Percentiles rank a stretch among this genome's conserved stretches.
phyloP scores from a whole-genome alignment of 495 filamentous ascomycete genomes.

The Penicillium paradoxum region DNA sequence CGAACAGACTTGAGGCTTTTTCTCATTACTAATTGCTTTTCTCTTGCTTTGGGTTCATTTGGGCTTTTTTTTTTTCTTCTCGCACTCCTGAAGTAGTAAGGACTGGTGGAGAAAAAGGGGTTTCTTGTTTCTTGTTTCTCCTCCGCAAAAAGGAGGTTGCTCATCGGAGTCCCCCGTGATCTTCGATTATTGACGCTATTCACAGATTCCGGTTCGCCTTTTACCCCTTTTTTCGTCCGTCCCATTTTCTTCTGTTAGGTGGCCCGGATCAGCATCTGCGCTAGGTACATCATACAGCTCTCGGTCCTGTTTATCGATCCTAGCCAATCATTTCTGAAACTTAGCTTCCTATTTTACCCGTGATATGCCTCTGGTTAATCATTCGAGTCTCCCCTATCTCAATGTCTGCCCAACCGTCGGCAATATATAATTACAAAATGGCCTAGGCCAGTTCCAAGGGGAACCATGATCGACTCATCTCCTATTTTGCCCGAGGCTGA shows the following conservation, averaged over 20 bases:
- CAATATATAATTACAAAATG: slow-evolving; percentile 18
- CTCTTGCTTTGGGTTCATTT: too few relatives aligned
- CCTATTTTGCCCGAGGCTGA: slow-evolving; percentile 26
- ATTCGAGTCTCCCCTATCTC: slow-evolving; percentile 12
- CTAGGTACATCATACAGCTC: not conserved
- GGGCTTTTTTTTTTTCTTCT: too few relatives aligned
- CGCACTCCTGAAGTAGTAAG: slow-evolving; percentile 15
- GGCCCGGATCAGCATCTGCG: slow-evolving; percentile 18
- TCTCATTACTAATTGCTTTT: too few relatives aligned
- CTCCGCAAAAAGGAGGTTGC: slow-evolving; percentile 10
- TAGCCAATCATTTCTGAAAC: slow-evolving; percentile 12
- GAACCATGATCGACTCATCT: slow-evolving; percentile 13
- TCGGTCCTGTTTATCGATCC: not conserved
- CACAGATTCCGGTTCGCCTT: not conserved
- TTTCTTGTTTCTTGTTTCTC: slow-evolving; percentile 1
- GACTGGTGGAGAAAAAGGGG: slow-evolving; percentile 16
- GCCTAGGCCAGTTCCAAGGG: slow-evolving; percentile 18
- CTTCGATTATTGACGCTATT: not conserved
- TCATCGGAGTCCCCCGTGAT: not conserved
- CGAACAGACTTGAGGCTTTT: slow-evolving; percentile 8
- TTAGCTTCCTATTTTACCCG: slow-evolving; percentile 26
- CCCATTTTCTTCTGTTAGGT: slow-evolving; percentile 12
- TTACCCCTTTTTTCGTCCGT: slow-evolving; percentile 10
- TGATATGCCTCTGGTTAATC: slow-evolving; percentile 11
- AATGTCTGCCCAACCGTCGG: slow-evolving; percentile 11